Evolutionary conservation across 1,139 yeast genomes (phyloP).

Genomic region (Hyphopichia buzzinii): DNA sequence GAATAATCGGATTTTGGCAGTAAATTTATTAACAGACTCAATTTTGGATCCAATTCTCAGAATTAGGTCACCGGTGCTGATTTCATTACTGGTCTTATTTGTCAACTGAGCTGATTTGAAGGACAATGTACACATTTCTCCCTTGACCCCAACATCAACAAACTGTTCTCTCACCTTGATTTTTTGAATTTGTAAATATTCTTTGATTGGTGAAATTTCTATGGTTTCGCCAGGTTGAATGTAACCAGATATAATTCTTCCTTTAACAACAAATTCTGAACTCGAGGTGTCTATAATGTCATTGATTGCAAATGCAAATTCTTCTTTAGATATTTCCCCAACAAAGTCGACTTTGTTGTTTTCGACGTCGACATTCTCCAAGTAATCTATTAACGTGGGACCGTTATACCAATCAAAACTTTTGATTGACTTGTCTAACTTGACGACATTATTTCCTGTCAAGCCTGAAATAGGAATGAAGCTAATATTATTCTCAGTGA

Average conservation of each 20-base stretch:
- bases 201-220: constrained; percentile 52
- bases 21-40: constrained; percentile 49
- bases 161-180: constrained; percentile 24
- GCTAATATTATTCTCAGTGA: constrained; percentile 42
- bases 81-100: constrained; percentile 50
- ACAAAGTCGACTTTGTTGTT: constrained; percentile 17
- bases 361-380: constrained; percentile 38
- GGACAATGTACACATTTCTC: constrained; percentile 65
- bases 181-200: constrained; percentile 32
- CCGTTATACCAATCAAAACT: constrained; percentile 62
- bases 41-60: constrained; percentile 50
- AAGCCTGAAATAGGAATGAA: constrained; percentile 89
- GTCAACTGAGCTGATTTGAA: constrained; percentile 45
- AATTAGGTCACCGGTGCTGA: constrained; percentile 68
- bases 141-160: constrained; percentile 55
- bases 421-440: constrained; percentile 27
- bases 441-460: constrained; percentile 76
- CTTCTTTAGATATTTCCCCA: constrained; percentile 19
- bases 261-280: constrained; percentile 53
- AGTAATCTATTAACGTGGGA: constrained; percentile 57
- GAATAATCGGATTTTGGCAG: constrained; percentile 62
- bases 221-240: constrained; percentile 78
- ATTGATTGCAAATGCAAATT: constrained; percentile 50
- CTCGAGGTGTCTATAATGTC: constrained; percentile 41
- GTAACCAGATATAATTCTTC: constrained; percentile 73